Conservation (phyloP, 1,139 yeast species). For the Blastobotrys elegans region DNA sequence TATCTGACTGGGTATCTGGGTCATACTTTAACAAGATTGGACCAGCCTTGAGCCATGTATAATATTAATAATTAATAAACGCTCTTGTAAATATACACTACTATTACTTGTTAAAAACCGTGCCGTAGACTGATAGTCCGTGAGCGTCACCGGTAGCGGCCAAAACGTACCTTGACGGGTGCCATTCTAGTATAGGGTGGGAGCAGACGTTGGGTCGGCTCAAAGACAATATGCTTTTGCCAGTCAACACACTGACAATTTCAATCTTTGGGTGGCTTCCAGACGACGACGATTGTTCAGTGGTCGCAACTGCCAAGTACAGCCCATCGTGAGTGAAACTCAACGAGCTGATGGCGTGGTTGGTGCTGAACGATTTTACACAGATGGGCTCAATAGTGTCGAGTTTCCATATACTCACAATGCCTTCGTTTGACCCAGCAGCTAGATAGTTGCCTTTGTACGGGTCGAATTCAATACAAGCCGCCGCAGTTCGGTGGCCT, state of each 20-base stretch:
- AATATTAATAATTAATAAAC: conserved; percentile 10
- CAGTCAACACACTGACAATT: conserved; percentile 30
- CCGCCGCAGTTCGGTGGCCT: conserved; percentile 53
- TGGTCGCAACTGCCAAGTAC: conserved; percentile 33
- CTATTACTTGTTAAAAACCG: background rate
- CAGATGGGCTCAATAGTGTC: conserved; percentile 40
- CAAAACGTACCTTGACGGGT: conserved; percentile 30
- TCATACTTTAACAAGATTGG: conserved; percentile 46
- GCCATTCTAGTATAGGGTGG: conserved; percentile 30
- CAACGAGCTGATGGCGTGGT: conserved; percentile 33
- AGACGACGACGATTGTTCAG: conserved; percentile 11
- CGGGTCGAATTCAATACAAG: conserved; percentile 52
- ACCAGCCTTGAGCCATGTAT: conserved; percentile 24
- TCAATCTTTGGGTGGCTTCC: conserved; percentile 26
- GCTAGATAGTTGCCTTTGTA: conserved; percentile 47
- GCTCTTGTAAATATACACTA: conserved; percentile 1
- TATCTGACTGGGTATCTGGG: conserved; percentile 48
- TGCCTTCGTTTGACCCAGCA: conserved; percentile 67
- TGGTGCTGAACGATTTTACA: conserved; percentile 43
- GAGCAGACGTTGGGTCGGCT: conserved; percentile 15
- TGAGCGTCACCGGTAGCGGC: conserved; percentile 31
- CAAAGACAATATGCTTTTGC: conserved; percentile 25
- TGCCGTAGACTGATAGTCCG: conserved; percentile 16
- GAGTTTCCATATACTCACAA: conserved; percentile 58
- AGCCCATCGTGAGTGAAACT: conserved; percentile 36